Conservation (phyloP, 805 yeast genomes). For the Metschnikowia corniflorae region DNA sequence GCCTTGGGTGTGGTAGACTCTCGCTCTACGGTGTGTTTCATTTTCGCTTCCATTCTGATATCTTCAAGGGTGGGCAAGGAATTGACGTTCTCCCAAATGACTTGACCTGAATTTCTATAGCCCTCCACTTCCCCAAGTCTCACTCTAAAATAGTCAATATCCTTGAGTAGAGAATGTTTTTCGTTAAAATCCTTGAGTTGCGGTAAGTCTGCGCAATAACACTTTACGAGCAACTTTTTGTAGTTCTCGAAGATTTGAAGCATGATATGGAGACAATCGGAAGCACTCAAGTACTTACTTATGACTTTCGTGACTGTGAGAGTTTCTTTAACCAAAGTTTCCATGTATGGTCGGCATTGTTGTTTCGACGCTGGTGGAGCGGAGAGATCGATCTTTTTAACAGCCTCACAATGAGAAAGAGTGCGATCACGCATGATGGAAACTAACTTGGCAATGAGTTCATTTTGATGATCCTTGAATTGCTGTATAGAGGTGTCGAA, state of each 20-base stretch:
- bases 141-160: constrained; percentile 62
- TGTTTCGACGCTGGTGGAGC: constrained; percentile 38
- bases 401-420: constrained; percentile 44
- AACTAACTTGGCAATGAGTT: constrained; percentile 60
- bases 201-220: constrained; percentile 46
- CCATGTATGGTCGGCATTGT: constrained; percentile 63
- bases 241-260: constrained; percentile 55
- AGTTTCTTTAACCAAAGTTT: constrained; percentile 61
- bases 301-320: constrained; percentile 59
- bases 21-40: constrained; percentile 37
- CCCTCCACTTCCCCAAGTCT: constrained; percentile 57
- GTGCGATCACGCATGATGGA: constrained; percentile 68
- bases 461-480: constrained; percentile 59
- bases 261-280: constrained; percentile 43
- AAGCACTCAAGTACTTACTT: constrained; percentile 52
- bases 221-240: constrained; percentile 50
- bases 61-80: constrained; percentile 50
- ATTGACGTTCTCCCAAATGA: constrained; percentile 59
- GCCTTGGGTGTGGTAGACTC: constrained; percentile 3
- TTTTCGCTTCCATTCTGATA: constrained; percentile 41
- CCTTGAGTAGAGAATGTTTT: constrained; percentile 53
- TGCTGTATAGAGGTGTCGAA: constrained; percentile 32
- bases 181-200: constrained; percentile 49
- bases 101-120: constrained; percentile 58
- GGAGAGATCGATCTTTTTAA: constrained; percentile 50